Evolutionary conservation across 345 rosid genomes (phyloP), one percentile per base, ranked within the genome.

Genomic region (Iberis pinnata): DNA sequence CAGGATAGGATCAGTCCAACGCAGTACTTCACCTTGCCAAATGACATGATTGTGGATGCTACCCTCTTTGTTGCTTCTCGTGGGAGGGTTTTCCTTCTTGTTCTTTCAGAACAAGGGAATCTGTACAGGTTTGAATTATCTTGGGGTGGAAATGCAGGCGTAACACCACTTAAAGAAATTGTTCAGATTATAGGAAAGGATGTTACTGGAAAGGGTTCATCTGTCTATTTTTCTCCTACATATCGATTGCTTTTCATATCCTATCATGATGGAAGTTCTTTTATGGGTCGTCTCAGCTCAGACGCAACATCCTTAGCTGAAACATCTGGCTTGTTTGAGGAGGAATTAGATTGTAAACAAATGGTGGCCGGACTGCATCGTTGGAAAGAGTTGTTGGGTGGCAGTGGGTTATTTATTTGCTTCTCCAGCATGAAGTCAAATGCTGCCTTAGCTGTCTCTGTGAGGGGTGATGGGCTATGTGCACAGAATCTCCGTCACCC

Each of bases 1-100:
- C 95, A 81, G 80, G 98, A 92, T 69, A 85, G 76, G 66, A 85
- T 92, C 56, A 88, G 98, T 75, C 98, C 98, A 42, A 52, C 85
- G 70, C 90, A 88, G 72, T 88, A 88, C 76, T 78, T 88, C 73
- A 88, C 96, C 35, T 67, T 88, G 75, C 72, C 86, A 46, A 83
- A 80, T 74, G 95, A 77, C 69, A 58, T 69, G 72, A 85, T 92
- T 63, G 84, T 88, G 60, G 98, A 92, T 78, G 90, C 95, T 26
- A 73, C 88, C 32, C 80, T 92, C 71, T 69, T 74, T 72, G 61
- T 77, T 80, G 84, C 95, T 58, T 76, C 93, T 65, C 95, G 76
- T 18, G 88, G 95, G 49, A 80, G 70, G 71, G 75, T 78, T 79
- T 78, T 83, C 70, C 95, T 88, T 52, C 53, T 92, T 73, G 93